Evolutionary conservation across 2,329 filamentous ascomycete species (phyloP).

Genomic region (Pseudonectria buxi): DNA sequence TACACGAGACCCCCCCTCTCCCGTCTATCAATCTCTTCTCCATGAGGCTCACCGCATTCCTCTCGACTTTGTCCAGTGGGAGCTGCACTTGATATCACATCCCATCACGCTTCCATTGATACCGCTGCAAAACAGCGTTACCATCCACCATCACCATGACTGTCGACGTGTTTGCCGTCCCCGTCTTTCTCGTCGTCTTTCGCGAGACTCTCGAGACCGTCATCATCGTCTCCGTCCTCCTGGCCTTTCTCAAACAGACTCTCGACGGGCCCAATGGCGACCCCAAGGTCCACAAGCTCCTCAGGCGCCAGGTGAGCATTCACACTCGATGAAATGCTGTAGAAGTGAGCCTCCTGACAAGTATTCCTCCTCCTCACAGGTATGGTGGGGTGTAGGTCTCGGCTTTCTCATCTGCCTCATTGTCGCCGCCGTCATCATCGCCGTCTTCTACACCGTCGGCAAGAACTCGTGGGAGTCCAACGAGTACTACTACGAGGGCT

Average conservation of each 20-base stretch:
- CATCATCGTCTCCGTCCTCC: slow-evolving; percentile 80
- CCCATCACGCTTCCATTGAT: slow-evolving; percentile 3
- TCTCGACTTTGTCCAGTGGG: not conserved
- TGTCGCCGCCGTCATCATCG: slow-evolving; percentile 62
- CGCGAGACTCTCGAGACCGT: slow-evolving; percentile 76
- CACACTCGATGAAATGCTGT: slow-evolving; percentile 11
- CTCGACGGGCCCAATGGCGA: slow-evolving; percentile 59
- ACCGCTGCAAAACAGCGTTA: too few species aligned
- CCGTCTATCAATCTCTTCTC: slow-evolving; percentile 5
- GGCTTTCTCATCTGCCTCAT: slow-evolving; percentile 60
- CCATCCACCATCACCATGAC: slow-evolving; percentile 48
- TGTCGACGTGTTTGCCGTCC: slow-evolving; percentile 66
- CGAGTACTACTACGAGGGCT: slow-evolving; percentile 76
- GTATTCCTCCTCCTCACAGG: slow-evolving; percentile 13
- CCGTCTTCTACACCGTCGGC: slow-evolving; percentile 62
- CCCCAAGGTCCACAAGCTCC: slow-evolving; percentile 55
- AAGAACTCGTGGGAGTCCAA: slow-evolving; percentile 58
- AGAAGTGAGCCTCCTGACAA: not conserved
- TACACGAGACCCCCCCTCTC: not conserved
- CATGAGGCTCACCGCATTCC: not conserved
- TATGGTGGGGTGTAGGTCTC: slow-evolving; percentile 57
- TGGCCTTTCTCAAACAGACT: slow-evolving; percentile 79
- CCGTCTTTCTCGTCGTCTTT: slow-evolving; percentile 86
- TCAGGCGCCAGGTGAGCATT: slow-evolving; percentile 53
- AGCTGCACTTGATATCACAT: slow-evolving; percentile 2